Evolutionary conservation across 305 asterid species (phyloP).

Genomic region (Fraxinus velutina): DNA sequence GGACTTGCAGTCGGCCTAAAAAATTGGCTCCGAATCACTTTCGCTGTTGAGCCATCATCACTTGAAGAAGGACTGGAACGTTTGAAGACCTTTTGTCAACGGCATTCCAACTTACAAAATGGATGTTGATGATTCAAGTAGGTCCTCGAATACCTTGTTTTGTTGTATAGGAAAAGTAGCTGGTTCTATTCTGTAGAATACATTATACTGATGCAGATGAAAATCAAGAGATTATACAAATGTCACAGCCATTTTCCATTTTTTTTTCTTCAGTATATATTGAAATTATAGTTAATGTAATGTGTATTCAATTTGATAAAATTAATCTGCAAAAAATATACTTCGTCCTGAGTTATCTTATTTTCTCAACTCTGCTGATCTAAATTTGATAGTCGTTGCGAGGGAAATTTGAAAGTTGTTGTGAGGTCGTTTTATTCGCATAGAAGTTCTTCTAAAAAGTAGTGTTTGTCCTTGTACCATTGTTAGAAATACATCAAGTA

Average conservation of each 20-base stretch:
- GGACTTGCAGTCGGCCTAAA: slow-evolving; percentile 66
- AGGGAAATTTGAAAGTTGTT: too few relatives aligned
- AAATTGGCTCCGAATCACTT: slow-evolving; percentile 60
- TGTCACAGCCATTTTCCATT: background rate
- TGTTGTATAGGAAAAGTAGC: background rate
- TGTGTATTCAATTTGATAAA: background rate
- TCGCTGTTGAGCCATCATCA: slow-evolving; percentile 57
- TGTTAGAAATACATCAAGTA: too few relatives aligned
- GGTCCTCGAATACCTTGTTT: background rate
- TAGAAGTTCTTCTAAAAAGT: too few relatives aligned
- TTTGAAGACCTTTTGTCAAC: slow-evolving; percentile 47
- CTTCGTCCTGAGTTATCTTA: background rate
- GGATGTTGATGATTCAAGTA: background rate
- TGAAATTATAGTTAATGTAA: background rate
- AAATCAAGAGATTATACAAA: background rate
- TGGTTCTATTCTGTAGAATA: background rate
- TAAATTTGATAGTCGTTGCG: background rate
- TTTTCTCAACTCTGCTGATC: background rate
- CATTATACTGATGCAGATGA: background rate
- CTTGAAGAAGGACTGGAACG: slow-evolving; percentile 58
- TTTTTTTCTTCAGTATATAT: background rate
- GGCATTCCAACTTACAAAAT: slow-evolving; percentile 35
- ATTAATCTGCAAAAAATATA: background rate
- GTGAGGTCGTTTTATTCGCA: background rate
- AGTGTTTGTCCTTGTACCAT: background rate